Percentiles rank a stretch among this genome's conserved stretches.
These are phyloP conservation scores for Vachellia pachyceras DNA, from an alignment of 306 rosid species.

Conservation along the genomic window DNA sequence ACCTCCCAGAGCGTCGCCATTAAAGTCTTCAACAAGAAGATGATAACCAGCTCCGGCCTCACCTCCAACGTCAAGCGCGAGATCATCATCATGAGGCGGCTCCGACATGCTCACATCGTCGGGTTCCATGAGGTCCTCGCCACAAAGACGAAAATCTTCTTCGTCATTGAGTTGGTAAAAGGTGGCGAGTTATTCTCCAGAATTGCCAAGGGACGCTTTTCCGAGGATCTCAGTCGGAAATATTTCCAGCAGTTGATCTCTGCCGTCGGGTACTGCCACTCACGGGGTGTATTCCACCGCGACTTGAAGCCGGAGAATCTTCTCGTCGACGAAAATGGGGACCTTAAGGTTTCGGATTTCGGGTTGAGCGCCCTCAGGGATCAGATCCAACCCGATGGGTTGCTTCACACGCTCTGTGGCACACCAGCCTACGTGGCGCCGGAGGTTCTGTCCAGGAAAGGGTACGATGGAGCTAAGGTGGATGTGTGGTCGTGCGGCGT, in stretches of 20 bases:
- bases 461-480: slow-evolving; percentile 76
- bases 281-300: slow-evolving; percentile 73
- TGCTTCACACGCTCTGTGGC: slow-evolving; percentile 78
- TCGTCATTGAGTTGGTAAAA: slow-evolving; percentile 65
- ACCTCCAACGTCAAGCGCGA: slow-evolving; percentile 68
- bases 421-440: slow-evolving; percentile 93
- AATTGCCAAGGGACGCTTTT: slow-evolving; percentile 55
- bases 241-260: slow-evolving; percentile 69
- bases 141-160: slow-evolving; percentile 69
- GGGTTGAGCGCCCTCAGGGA: slow-evolving; percentile 68
- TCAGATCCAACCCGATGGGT: slow-evolving; percentile 65
- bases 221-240: slow-evolving; percentile 55
- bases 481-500: slow-evolving; percentile 83
- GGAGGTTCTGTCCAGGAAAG: slow-evolving; percentile 70
- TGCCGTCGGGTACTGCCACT: slow-evolving; percentile 77
- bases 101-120: slow-evolving; percentile 67
- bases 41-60: slow-evolving; percentile 37
- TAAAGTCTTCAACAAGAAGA: slow-evolving; percentile 73
- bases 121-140: slow-evolving; percentile 73
- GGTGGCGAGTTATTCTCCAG: slow-evolving; percentile 72
- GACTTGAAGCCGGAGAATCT: slow-evolving; percentile 78
- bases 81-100: slow-evolving; percentile 66
- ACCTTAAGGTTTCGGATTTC: slow-evolving; percentile 70
- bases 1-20: slow-evolving; percentile 68
- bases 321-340: slow-evolving; percentile 58